These are phyloP conservation scores for Pseudonitzschia pungens DNA, from an alignment of 108 stramenopile genomes.

Conservation along the genomic window DNA sequence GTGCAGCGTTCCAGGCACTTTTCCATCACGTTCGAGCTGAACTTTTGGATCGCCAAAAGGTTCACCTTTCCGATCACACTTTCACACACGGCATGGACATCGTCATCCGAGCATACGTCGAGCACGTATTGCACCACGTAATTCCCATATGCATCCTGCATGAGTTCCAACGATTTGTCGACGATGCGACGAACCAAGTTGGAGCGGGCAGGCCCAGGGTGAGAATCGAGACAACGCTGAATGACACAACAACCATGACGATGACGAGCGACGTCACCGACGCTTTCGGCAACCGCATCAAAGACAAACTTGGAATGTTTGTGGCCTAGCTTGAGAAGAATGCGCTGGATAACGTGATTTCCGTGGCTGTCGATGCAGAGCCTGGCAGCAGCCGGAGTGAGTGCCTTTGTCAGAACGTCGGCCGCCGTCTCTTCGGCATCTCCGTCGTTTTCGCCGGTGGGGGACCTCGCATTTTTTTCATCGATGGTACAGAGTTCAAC, in stretches of 20 bases:
- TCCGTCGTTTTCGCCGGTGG: conserved; percentile 15
- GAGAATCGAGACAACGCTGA: conserved; percentile 95
- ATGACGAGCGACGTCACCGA: conserved; percentile 94
- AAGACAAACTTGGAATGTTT: conserved; percentile 92
- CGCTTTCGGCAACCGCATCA: conserved; percentile 88
- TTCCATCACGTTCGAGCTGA: conserved; percentile 98
- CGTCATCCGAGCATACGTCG: conserved; percentile 89
- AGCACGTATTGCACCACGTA: conserved; percentile 94
- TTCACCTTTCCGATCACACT: conserved; percentile 88
- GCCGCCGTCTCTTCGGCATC: conserved; percentile 66
- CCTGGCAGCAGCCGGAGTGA: conserved; percentile 88
- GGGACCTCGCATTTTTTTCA: conserved; percentile 39
- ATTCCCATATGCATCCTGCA: conserved; percentile 96
- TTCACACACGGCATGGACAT: conserved; percentile 89
- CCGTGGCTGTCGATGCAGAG: conserved; percentile 97
- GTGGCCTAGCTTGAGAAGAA: conserved; percentile 89
- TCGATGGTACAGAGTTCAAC: conserved; percentile 92
- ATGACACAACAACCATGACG: conserved; percentile 98
- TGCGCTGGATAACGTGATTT: conserved; percentile 96
- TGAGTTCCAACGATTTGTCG: conserved; percentile 91
- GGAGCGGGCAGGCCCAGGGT: conserved; percentile 77
- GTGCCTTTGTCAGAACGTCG: conserved; percentile 74
- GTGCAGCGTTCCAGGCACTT: conserved; percentile 95
- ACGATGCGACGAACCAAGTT: conserved; percentile 89
- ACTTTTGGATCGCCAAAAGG: conserved; percentile 94